These are phyloP conservation scores for Arachnomyces sp. DNA, from an alignment of 2,329 filamentous ascomycete species.

Conservation along the genomic window DNA sequence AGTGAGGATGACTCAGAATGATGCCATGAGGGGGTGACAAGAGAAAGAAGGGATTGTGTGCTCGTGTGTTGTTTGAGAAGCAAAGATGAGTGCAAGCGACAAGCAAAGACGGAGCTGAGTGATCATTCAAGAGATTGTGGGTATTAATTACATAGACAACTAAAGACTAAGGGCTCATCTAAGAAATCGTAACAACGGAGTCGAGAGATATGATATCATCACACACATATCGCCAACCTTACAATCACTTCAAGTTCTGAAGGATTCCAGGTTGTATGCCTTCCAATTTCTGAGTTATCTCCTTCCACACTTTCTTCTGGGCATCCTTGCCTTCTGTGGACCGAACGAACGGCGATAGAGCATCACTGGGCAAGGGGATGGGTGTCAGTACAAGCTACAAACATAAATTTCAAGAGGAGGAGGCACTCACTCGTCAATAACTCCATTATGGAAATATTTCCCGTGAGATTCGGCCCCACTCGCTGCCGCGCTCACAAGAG, in stretches of 20 bases:
- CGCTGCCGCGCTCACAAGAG: conserved; percentile 30
- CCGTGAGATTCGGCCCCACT: conserved; percentile 39
- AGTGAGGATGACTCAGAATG: too few relatives aligned
- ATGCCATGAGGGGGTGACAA: too few relatives aligned
- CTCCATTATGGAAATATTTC: conserved; percentile 35
- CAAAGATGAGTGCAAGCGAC: too few relatives aligned
- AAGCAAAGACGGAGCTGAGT: too few relatives aligned
- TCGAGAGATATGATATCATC: too few relatives aligned
- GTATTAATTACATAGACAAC: too few relatives aligned
- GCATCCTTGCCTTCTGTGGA: conserved; percentile 31
- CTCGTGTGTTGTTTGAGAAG: too few relatives aligned
- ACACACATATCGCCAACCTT: too few relatives aligned
- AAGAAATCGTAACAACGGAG: too few relatives aligned
- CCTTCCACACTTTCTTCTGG: conserved; percentile 37
- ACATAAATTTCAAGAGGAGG: background rate
- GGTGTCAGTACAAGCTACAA: background rate
- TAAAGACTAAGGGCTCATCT: too few relatives aligned
- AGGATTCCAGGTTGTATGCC: conserved; percentile 33
- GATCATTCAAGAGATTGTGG: too few relatives aligned
- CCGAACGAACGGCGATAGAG: conserved; percentile 29
- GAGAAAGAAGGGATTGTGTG: too few relatives aligned
- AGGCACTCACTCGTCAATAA: conserved; percentile 12
- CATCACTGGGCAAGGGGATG: conserved; percentile 9
- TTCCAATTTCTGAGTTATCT: conserved; percentile 37
- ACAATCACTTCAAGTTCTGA: background rate